phyloP scores from a whole-genome alignment of 2,329 filamentous ascomycete genomes.

The Clonostachys chloroleuca region DNA sequence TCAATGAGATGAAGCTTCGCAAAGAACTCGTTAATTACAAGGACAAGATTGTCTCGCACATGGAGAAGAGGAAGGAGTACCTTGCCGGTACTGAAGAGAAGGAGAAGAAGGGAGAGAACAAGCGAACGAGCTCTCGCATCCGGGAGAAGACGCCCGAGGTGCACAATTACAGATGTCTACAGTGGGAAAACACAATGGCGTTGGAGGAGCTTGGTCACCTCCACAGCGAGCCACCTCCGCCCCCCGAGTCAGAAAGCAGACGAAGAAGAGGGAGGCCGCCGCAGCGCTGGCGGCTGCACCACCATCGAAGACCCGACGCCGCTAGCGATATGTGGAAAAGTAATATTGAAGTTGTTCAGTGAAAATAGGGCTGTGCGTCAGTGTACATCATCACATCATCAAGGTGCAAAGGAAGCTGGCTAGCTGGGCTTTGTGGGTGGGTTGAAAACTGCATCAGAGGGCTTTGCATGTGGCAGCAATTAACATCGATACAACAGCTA shows the following conservation, averaged over 20 bases:
- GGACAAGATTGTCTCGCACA: slow-evolving; percentile 71
- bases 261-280: slow-evolving; percentile 42
- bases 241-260: slow-evolving; percentile 45
- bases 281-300: slow-evolving; percentile 18
- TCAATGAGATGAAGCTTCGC: slow-evolving; percentile 79
- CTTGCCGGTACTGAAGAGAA: slow-evolving; percentile 30
- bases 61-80: slow-evolving; percentile 76
- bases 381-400: too few relatives aligned
- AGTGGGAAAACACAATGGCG: slow-evolving; percentile 53
- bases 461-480: too few relatives aligned
- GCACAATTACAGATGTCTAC: slow-evolving; percentile 42
- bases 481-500: too few relatives aligned
- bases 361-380: too few relatives aligned
- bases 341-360: too few relatives aligned
- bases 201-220: slow-evolving; percentile 53
- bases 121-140: slow-evolving; percentile 40
- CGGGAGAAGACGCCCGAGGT: slow-evolving; percentile 40
- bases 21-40: slow-evolving; percentile 80
- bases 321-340: not conserved
- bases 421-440: too few relatives aligned
- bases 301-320: slow-evolving; percentile 15
- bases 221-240: slow-evolving; percentile 50
- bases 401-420: too few relatives aligned
- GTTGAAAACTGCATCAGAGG: too few relatives aligned
- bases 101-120: slow-evolving; percentile 31